Base-by-base conservation (phyloP, 306 rosid genomes). In the Quercus suber region DNA sequence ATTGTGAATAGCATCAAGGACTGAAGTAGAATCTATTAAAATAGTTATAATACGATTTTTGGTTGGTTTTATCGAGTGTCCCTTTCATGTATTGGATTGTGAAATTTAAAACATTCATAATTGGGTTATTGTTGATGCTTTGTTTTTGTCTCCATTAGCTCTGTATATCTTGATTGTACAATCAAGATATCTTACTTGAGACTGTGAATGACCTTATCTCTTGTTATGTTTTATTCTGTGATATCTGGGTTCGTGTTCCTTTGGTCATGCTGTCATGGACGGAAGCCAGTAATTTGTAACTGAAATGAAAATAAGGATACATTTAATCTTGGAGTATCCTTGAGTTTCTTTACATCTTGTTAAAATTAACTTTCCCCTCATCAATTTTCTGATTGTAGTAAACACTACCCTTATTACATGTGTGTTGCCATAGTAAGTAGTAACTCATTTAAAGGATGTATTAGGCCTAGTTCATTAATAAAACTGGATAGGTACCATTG, bases 151-250 rank as follows among this genome's bases (percentile, higher is more conserved):
- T 63, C 5, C 8, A 18, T 73, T 45, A 69, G 61, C 56, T 78
- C 6, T 68, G 43, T 73, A 53, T 53, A 14, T 68, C 73, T 69
- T 77, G 2, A 37, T 83, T 18, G 15, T 59, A 37, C 8, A 49
- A 49, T 49, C 21, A 5, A 55, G 75, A 72, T 18, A 23, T 65
- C 35, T 20, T 67, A 71, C 73, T 72, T 76, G 64, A 72, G 73
- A 31, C 33, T 31, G 33, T 31, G 33, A 57, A 37, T 55, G 57
- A 51, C 31, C 56, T 35, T 55, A 43, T 72, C 41, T 73, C 71
- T 28, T 19, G 70, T 35, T 82, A 35, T 78, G 80, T 52, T 61
- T 61, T 65, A 53, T 73, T 37, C 69, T n/a, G 7, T 59, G 78
- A 37, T 35, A 27, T 63, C 77, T 73, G 75, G 61, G 10, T 18